Evolutionary conservation across 495 filamentous ascomycete genomes (phyloP), one percentile per base, ranked within the genome.

Genomic region (Lasiosphaeria hispida): DNA sequence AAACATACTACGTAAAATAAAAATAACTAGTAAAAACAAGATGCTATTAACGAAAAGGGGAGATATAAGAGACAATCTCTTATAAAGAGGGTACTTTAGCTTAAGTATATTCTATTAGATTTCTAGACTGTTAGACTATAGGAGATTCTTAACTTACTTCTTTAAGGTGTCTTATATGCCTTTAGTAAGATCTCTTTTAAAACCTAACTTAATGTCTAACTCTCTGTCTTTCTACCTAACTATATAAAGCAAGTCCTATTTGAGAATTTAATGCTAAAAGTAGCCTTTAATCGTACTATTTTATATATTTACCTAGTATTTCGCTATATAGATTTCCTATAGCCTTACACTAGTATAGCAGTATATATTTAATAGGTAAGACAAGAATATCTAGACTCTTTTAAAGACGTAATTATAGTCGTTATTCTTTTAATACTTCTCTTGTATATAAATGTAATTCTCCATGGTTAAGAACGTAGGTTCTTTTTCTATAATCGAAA

Each of bases 321-420:
- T 30, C 5, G 23, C 30, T 49, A 49, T 35, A 14, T 49, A 49
- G 10, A 35, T 49, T 33, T 33, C 4, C 34, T 49, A 33, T 33
- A 49, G 34, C 19, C 30, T 49, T 49, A 49, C 10, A 23, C 45
- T 34, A 30, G 5, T 30, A 30, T 30, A 30, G 18, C n/a, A 49
- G 13, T 35, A 35, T 49, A 33, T 49, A 49, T 49, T 49, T 33
- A 49, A 49, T 49, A 49, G 7, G 34, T 34, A 49, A 49, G 14
- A 35, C 2, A 49, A 13, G 10, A 30, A 49, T 33, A 49, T 34
- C 7, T 11, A 49, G 23, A 30, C 10, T 49, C 4, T 10, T 30
- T 49, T 34, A 30, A 33, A 34, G 14, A 33, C 34, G 34, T 49
- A 49, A 15, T 30, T 49, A 49, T 49, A 49, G 30, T 33, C 10